Conservation (phyloP, 2,329 filamentous ascomycete genomes). For the Chalaropsis ovoidea region DNA sequence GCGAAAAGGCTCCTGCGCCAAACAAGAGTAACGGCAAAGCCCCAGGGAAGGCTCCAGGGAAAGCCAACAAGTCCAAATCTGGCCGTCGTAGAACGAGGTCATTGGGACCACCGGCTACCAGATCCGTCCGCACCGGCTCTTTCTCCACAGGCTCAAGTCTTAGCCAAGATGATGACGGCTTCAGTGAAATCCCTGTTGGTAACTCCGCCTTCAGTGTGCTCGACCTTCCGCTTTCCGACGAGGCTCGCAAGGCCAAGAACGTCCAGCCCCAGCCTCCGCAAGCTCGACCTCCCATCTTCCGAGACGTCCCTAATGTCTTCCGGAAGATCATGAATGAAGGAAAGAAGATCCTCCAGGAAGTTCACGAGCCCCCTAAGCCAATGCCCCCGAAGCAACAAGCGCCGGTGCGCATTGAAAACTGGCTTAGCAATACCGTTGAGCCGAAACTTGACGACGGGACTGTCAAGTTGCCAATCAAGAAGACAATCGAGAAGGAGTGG, state of each 20-base stretch:
- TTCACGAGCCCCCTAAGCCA: slow-evolving; percentile 45
- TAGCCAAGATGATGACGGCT: slow-evolving; percentile 28
- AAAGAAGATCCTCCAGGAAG: slow-evolving; percentile 55
- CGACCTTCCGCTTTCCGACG: slow-evolving; percentile 44
- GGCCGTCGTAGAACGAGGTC: slow-evolving; percentile 20
- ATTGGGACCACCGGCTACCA: slow-evolving; percentile 19
- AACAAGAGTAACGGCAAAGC: background rate
- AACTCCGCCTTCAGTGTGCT: slow-evolving; percentile 58
- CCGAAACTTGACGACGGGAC: slow-evolving; percentile 44
- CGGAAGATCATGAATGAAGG: slow-evolving; percentile 55
- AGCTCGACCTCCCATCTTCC: slow-evolving; percentile 47
- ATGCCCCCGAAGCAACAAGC: slow-evolving; percentile 42
- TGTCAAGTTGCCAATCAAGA: slow-evolving; percentile 29
- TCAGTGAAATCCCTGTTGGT: slow-evolving; percentile 50
- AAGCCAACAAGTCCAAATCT: slow-evolving; percentile 14
- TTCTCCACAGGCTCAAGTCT: slow-evolving; percentile 31
- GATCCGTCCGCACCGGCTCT: slow-evolving; percentile 23
- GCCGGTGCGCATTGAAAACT: slow-evolving; percentile 51
- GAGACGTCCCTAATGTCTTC: slow-evolving; percentile 50
- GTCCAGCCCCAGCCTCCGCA: slow-evolving; percentile 32
- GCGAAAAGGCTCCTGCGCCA: background rate
- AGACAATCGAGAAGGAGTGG: slow-evolving; percentile 33
- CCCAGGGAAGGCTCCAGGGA: background rate
- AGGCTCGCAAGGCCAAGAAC: slow-evolving; percentile 35
- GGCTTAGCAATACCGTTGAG: slow-evolving; percentile 53